Base-by-base conservation (phyloP, 164 flowering plant genomes). In the Amborella trichopoda region DNA sequence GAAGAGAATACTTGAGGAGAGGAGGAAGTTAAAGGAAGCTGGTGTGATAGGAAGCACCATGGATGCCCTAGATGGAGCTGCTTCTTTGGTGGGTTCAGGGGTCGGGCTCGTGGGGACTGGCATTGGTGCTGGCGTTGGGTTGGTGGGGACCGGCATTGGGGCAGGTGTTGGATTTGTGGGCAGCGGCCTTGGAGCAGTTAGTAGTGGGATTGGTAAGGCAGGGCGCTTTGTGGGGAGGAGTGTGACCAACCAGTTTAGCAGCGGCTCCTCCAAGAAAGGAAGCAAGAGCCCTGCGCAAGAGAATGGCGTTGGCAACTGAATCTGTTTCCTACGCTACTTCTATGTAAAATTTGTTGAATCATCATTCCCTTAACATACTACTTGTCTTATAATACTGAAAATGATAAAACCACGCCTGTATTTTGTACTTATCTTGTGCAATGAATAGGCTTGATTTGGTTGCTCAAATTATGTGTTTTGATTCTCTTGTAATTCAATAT, bases 21-120 rank as follows among this genome's bases (percentile, higher is more conserved):
- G 90, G 40, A 80, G 76, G 70, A 80, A 68, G 55, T 63, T 87
- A 59, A 87, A 82, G 59, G 95, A 71, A 52, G 84, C 70, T 4
- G 96, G 96, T 34, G 64, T 80, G 14, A 80, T 88, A 16, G 95
- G 95, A 19, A 88, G 95, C 75, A 82, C 94, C 1, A 83, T 93
- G 94, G 99, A 93, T 58, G 99, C 95, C 27, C 63, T 86, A 13
- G 91, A 72, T 36, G 91, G 88, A 41, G 96, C 81, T 13, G 78
- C 77, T n/a, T 65, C 70, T 2, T 40, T 71, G 32, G 86, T 78
- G 11, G 83, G 79, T 1, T 60, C 76, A 5, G 93, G 89, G 9
- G 94, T 53, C 22, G 85, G 91, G 5, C 23, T 75, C 3, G 89
- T 81, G 0, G 83, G 84, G 16, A 68, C 60, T 34, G 77, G 76